Evolutionary conservation across 2,329 filamentous ascomycete genomes (phyloP).

Genomic region (Penicillium sp.): DNA sequence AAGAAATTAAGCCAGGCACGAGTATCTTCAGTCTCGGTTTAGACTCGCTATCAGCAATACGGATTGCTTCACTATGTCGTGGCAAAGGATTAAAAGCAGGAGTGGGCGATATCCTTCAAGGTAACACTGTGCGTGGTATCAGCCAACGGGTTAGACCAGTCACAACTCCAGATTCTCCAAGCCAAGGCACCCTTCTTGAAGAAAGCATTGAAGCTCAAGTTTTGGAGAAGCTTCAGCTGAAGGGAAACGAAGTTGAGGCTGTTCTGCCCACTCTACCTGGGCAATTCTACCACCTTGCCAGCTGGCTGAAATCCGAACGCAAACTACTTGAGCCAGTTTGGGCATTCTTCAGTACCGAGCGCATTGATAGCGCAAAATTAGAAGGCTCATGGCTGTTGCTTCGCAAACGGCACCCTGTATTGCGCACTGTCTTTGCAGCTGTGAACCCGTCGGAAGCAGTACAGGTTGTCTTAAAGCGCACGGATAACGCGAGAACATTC

Average conservation of each 20-base stretch:
- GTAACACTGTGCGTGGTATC: slow-evolving; percentile 36
- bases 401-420: slow-evolving; percentile 36
- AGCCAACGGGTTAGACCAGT: slow-evolving; percentile 26
- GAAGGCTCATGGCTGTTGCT: slow-evolving; percentile 36
- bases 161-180: slow-evolving; percentile 1
- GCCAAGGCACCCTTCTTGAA: slow-evolving; percentile 19
- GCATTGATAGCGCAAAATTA: slow-evolving; percentile 32
- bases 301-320: slow-evolving; percentile 39
- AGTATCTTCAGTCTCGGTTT: slow-evolving; percentile 40
- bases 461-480: slow-evolving; percentile 37
- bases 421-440: slow-evolving; percentile 41
- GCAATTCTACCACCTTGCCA: slow-evolving; percentile 38
- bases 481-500: slow-evolving; percentile 27
- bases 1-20: slow-evolving; percentile 29
- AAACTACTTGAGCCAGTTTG: slow-evolving; percentile 39
- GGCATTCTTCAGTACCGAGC: slow-evolving; percentile 31
- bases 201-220: slow-evolving; percentile 21
- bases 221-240: slow-evolving; percentile 22
- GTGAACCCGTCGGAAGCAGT: slow-evolving; percentile 29
- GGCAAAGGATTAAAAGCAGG: slow-evolving; percentile 31
- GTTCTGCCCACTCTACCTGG: slow-evolving; percentile 39
- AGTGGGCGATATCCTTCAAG: slow-evolving; percentile 40
- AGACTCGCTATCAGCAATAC: slow-evolving; percentile 39
- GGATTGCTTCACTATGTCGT: slow-evolving; percentile 35
- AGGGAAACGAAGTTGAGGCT: slow-evolving; percentile 29